Conservation (phyloP, 148 eudicot genomes). For the Silene conica region DNA sequence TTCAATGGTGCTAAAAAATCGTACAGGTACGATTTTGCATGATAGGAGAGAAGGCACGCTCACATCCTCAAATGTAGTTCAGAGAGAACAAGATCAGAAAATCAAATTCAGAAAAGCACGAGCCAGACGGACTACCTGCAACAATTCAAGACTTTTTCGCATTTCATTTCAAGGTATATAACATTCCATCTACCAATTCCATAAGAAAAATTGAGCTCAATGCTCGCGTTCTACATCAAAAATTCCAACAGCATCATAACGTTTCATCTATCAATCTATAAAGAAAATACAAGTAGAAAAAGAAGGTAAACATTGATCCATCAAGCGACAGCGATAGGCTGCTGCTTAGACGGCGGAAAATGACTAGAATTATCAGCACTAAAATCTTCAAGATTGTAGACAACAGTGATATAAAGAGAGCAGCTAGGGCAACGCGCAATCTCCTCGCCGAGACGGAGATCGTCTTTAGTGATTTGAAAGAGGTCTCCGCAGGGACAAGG, state of each 20-base stretch:
- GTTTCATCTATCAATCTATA: background rate
- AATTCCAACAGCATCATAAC: background rate
- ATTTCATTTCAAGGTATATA: too few relatives aligned
- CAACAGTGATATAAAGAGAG: slow-evolving; percentile 79
- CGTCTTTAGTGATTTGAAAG: slow-evolving; percentile 80
- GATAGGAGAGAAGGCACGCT: background rate
- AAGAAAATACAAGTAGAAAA: background rate
- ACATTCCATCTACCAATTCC: too few relatives aligned
- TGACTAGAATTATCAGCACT: slow-evolving; percentile 26
- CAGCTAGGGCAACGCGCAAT: slow-evolving; percentile 95
- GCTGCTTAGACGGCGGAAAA: slow-evolving; percentile 45
- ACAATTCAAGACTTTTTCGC: too few relatives aligned
- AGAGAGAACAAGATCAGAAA: too few relatives aligned
- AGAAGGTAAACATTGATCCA: background rate
- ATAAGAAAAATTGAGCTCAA: background rate
- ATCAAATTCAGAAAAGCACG: background rate
- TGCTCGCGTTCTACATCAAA: background rate
- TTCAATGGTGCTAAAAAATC: background rate
- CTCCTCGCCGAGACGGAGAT: slow-evolving; percentile 79
- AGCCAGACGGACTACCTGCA: too few relatives aligned
- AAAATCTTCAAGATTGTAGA: slow-evolving; percentile 81
- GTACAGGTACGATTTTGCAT: background rate
- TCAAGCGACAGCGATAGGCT: slow-evolving; percentile 62
- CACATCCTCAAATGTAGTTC: background rate
- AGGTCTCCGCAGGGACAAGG: slow-evolving; percentile 92